Conservation (phyloP, 305 asterid genomes). For the Nicotiana rustica region DNA sequence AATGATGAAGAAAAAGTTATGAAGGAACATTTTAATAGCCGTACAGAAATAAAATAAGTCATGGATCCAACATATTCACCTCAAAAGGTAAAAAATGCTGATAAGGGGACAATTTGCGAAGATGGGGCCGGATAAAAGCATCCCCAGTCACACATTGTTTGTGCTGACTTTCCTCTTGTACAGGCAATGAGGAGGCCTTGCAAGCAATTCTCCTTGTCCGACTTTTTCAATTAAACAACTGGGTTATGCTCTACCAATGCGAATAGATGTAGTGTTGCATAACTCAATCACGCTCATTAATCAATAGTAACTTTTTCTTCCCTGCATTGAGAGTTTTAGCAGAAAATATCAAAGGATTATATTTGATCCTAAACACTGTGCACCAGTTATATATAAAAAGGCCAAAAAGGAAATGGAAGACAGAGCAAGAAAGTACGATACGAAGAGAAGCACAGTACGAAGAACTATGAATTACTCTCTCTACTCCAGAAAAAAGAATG, state of each 20-base stretch:
- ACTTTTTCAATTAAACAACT: conserved; percentile 34
- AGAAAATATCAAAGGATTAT: too few species aligned
- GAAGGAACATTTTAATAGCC: neutral
- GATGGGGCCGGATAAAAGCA: conserved; percentile 83
- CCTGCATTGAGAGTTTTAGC: conserved; percentile 36
- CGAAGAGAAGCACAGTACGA: too few species aligned
- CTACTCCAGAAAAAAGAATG: too few species aligned
- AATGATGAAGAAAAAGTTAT: neutral
- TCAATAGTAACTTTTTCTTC: conserved; percentile 33
- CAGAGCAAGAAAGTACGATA: too few species aligned
- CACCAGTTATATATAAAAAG: too few species aligned
- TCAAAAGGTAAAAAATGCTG: conserved; percentile 89
- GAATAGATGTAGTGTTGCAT: conserved; percentile 52
- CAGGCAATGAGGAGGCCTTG: conserved; percentile 63
- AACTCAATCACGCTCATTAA: conserved; percentile 66
- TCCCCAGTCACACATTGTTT: conserved; percentile 56
- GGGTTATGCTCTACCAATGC: conserved; percentile 48
- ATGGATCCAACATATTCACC: conserved; percentile 47
- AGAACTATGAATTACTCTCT: too few species aligned
- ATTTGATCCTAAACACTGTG: too few species aligned
- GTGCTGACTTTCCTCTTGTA: conserved; percentile 48
- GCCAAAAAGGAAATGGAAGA: too few species aligned
- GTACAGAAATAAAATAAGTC: neutral
- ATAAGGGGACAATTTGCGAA: conserved; percentile 72
- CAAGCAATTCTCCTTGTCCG: conserved; percentile 46